These are phyloP conservation scores for Dictyostelium discoideum DNA, from an alignment of 78 protist genomes.

Conservation along the genomic window DNA sequence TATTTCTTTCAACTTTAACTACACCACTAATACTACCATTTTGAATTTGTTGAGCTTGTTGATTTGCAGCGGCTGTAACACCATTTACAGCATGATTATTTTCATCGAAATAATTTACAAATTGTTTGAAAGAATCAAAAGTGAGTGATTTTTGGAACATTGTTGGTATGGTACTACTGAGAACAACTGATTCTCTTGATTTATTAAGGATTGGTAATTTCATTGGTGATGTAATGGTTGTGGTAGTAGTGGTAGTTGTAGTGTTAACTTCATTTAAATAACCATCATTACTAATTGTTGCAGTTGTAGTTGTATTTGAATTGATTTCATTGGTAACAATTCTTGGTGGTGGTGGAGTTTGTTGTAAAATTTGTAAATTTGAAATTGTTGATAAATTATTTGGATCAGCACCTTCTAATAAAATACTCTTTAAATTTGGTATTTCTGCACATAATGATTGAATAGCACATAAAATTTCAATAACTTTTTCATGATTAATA, in stretches of 20 bases:
- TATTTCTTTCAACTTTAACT: not conserved
- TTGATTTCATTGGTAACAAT: not conserved
- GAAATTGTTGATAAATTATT: not conserved
- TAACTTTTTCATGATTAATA: conserved; percentile 21
- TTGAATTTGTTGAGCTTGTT: conserved; percentile 5
- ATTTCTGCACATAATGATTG: not conserved
- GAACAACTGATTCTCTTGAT: not conserved
- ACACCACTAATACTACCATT: not conserved
- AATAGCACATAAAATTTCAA: not conserved
- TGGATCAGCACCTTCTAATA: not conserved
- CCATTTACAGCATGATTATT: not conserved
- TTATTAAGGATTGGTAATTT: not conserved
- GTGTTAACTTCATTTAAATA: no score
- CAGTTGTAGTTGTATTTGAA: not conserved
- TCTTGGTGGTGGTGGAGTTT: not conserved
- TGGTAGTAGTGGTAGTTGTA: not conserved
- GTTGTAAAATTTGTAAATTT: not conserved
- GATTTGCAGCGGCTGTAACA: not conserved
- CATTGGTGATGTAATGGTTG: conserved; percentile 17
- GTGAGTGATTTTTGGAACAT: conserved; percentile 32
- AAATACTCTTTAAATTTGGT: not conserved
- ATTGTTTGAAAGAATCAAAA: conserved; percentile 65
- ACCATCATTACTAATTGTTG: not conserved
- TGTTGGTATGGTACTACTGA: not conserved
- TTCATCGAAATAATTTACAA: not conserved